Conservation (phyloP, 2,329 filamentous ascomycete genomes). For the Fusarium musae region DNA sequence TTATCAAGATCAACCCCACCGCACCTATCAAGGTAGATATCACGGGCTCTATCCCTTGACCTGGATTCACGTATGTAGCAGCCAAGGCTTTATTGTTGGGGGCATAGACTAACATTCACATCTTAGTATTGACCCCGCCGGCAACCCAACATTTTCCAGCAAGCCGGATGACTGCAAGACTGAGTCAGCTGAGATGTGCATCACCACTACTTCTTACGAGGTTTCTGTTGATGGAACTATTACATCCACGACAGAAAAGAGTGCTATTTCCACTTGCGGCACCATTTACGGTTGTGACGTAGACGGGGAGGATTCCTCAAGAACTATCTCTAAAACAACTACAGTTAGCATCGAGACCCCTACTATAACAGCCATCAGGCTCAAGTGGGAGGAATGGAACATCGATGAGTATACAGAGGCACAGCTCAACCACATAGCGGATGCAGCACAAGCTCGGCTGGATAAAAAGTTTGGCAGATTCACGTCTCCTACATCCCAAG, state of each 20-base stretch:
- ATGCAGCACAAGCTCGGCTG: neutral
- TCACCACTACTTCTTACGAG: neutral
- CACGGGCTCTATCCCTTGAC: neutral
- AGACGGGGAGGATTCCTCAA: neutral
- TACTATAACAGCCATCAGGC: neutral
- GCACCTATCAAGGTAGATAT: neutral
- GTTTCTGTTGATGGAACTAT: neutral
- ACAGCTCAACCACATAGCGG: neutral
- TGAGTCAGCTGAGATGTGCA: neutral
- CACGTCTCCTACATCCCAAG: fast-evolving
- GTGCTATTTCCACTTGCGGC: neutral
- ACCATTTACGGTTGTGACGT: neutral
- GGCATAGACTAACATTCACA: neutral
- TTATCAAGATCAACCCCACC: neutral
- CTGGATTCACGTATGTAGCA: neutral
- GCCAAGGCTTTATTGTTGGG: fast-evolving
- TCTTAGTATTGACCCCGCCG: neutral
- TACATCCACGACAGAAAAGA: neutral
- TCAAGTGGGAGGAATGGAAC: neutral
- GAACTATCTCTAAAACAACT: neutral
- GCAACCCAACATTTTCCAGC: neutral
- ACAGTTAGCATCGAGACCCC: neutral
- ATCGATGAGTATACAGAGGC: neutral
- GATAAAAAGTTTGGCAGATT: neutral
- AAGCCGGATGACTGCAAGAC: neutral